These are phyloP conservation scores for Lepidium campestre DNA, from an alignment of 441 rosid genomes.

Conservation along the genomic window DNA sequence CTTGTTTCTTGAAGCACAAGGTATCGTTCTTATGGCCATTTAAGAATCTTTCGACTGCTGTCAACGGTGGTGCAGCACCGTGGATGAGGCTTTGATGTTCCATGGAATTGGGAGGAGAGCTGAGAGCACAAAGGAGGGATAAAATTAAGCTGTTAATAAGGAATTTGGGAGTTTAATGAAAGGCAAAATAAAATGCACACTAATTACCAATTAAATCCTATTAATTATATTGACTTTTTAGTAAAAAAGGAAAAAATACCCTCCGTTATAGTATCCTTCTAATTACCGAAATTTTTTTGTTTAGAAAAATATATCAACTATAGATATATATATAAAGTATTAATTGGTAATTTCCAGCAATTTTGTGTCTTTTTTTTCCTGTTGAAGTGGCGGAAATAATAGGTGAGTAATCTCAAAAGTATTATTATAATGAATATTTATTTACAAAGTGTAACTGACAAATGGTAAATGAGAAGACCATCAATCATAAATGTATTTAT, in stretches of 20 bases:
- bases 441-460: conserved; percentile 3
- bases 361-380: not conserved
- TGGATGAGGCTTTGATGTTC: conserved; percentile 10
- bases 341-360: not conserved
- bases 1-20: conserved; percentile 20
- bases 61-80: conserved; percentile 47
- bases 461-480: conserved; percentile 7
- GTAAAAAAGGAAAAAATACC: not conserved
- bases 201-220: conserved; percentile 10
- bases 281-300: not conserved
- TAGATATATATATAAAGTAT: not conserved
- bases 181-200: conserved; percentile 10
- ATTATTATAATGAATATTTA: not conserved
- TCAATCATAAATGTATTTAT: not conserved
- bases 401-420: not conserved
- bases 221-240: conserved; percentile 6
- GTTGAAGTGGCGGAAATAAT: not conserved
- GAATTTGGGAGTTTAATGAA: conserved; percentile 1
- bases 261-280: not conserved
- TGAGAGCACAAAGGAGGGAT: not conserved
- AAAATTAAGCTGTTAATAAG: conserved; percentile 16
- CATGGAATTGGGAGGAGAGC: conserved; percentile 21
- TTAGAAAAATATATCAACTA: not conserved
- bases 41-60: conserved; percentile 69
- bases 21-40: conserved; percentile 32